Conservation (phyloP, 2,329 filamentous ascomycete genomes). For the Exophiala sp. region DNA sequence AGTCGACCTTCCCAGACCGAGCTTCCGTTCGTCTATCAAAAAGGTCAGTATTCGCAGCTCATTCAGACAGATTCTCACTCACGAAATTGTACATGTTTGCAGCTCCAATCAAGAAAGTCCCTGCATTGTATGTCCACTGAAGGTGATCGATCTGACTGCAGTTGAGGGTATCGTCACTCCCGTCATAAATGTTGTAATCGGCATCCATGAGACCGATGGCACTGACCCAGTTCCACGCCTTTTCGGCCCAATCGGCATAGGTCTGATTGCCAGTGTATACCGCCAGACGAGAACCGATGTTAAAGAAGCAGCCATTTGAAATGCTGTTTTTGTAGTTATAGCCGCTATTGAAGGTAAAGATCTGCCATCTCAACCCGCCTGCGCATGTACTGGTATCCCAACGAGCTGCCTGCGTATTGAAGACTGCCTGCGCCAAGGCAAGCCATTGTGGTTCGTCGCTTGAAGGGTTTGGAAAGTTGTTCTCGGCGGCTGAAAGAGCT, state of each 20-base stretch:
- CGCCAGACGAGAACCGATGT: constrained; percentile 64
- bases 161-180: constrained; percentile 49
- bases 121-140: constrained; percentile 58
- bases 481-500: constrained; percentile 73
- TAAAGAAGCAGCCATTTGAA: constrained; percentile 57
- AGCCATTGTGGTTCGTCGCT: constrained; percentile 67
- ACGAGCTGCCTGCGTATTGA: constrained; percentile 69
- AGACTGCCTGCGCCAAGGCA: constrained; percentile 72
- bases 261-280: constrained; percentile 75
- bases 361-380: constrained; percentile 82
- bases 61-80: constrained; percentile 22
- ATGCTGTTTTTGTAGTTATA: constrained; percentile 58
- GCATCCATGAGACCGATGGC: constrained; percentile 50
- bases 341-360: constrained; percentile 72
- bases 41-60: constrained; percentile 6
- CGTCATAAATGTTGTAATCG: constrained; percentile 54
- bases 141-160: constrained; percentile 52
- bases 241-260: constrained; percentile 72
- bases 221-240: constrained; percentile 57
- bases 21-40: constrained; percentile 35
- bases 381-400: constrained; percentile 66
- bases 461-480: constrained; percentile 67
- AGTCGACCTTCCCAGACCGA: constrained; percentile 53
- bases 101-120: constrained; percentile 53
- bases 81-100: constrained; percentile 56